Evolutionary conservation across 306 rosid species (phyloP).

Genomic region (Herpetospermum pedunculosum): DNA sequence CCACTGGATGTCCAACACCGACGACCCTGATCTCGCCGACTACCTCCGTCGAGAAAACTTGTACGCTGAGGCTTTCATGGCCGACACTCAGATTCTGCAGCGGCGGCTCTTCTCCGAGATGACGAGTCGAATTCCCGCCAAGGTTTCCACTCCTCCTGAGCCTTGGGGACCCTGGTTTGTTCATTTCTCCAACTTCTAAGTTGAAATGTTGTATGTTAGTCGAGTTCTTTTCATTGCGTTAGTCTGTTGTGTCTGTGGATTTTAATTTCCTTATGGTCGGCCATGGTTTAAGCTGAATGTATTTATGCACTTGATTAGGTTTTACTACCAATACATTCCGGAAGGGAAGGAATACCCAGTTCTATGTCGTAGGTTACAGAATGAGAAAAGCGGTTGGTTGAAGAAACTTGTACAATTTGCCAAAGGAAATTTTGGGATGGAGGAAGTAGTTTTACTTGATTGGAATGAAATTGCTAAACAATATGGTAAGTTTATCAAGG

Average conservation of each 20-base stretch:
- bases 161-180: constrained; percentile 89
- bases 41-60: constrained; percentile 54
- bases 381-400: constrained; percentile 26
- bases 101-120: constrained; percentile 53
- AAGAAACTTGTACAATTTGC: constrained; percentile 21
- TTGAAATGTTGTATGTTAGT: not conserved
- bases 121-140: constrained; percentile 48
- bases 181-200: constrained; percentile 5
- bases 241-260: not conserved
- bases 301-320: constrained; percentile 31
- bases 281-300: constrained; percentile 1
- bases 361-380: constrained; percentile 50
- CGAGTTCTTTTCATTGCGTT: too few relatives aligned
- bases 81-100: constrained; percentile 42
- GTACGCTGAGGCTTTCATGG: constrained; percentile 76
- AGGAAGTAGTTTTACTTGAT: constrained; percentile 64
- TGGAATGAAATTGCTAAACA: constrained; percentile 80
- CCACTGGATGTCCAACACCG: constrained; percentile 74
- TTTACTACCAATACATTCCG: constrained; percentile 82
- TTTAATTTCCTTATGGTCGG: not conserved
- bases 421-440: constrained; percentile 17
- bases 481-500: constrained; percentile 37
- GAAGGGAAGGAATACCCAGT: constrained; percentile 87
- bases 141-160: constrained; percentile 79
- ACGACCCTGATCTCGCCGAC: constrained; percentile 44